These are phyloP conservation scores for Dactylellina sp. DNA, from an alignment of 2,329 filamentous ascomycete species.

Conservation along the genomic window DNA sequence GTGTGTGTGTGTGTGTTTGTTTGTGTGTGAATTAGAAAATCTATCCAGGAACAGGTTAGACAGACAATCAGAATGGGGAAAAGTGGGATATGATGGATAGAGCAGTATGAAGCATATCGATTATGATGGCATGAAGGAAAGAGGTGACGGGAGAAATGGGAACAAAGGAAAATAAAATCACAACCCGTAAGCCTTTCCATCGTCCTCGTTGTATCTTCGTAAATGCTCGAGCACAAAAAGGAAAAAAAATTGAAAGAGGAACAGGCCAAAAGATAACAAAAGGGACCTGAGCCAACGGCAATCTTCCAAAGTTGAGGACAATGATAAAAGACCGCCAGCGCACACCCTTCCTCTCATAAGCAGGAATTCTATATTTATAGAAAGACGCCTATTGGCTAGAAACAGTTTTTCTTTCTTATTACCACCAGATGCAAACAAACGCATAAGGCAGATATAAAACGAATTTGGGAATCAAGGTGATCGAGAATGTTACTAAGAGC, in stretches of 20 bases:
- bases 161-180: conserved; percentile 13
- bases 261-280: conserved; percentile 2
- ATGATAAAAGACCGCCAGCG: conserved; percentile 5
- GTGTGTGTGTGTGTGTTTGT: conserved; percentile 25
- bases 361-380: conserved; percentile 11
- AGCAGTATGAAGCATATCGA: conserved; percentile 15
- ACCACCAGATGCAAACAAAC: conserved; percentile 5
- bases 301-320: background rate
- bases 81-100: conserved; percentile 10
- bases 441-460: background rate
- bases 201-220: conserved; percentile 10
- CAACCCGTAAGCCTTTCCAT: conserved; percentile 36
- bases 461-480: background rate
- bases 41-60: conserved; percentile 52
- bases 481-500: background rate
- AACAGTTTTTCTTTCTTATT: conserved; percentile 1
- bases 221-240: conserved; percentile 32
- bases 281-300: background rate
- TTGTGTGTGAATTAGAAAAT: conserved; percentile 46
- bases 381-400: conserved; percentile 13
- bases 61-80: conserved; percentile 34
- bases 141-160: background rate
- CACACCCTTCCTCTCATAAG: conserved; percentile 1
- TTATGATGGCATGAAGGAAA: conserved; percentile 15
- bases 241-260: conserved; percentile 14